Percentiles rank a stretch among this genome's conserved stretches.
Conservation (phyloP, 768 basidiomycete species). For the Phanerochaete sordida region DNA sequence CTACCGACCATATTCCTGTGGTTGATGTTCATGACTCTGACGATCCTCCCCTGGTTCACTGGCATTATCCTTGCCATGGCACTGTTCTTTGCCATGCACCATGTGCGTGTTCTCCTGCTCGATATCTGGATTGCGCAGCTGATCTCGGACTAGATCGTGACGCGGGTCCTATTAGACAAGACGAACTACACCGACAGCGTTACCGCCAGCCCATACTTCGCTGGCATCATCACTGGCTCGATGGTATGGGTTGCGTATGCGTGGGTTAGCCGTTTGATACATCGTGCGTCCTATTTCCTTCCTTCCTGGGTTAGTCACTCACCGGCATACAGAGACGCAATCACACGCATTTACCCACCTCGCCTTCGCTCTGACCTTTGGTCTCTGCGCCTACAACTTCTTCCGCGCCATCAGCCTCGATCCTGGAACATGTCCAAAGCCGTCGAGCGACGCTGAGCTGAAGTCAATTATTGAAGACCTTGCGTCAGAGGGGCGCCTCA, state of each 20-base stretch:
- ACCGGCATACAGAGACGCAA: constrained; percentile 55
- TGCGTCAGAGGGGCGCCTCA: constrained; percentile 81
- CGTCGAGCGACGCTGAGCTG: constrained; percentile 78
- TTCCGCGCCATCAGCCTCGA: constrained; percentile 87
- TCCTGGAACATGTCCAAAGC: constrained; percentile 82
- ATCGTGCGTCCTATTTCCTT: constrained; percentile 44
- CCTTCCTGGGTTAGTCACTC: not conserved
- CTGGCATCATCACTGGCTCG: constrained; percentile 82
- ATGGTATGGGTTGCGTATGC: constrained; percentile 84
- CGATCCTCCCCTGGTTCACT: constrained; percentile 86
- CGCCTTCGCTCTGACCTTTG: constrained; percentile 65
- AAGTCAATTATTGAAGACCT: constrained; percentile 90
- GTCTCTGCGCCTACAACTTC: constrained; percentile 84
- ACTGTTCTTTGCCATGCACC: constrained; percentile 91
- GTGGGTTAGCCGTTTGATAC: constrained; percentile 77
- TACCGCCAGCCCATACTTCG: constrained; percentile 87
- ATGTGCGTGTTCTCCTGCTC: constrained; percentile 47
- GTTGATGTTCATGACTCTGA: constrained; percentile 80
- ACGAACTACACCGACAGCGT: constrained; percentile 80
- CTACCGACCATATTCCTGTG: constrained; percentile 79
- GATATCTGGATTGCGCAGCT: constrained; percentile 10
- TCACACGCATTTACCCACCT: constrained; percentile 74
- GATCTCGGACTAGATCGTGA: constrained; percentile 56
- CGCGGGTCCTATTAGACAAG: constrained; percentile 81
- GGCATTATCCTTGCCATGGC: constrained; percentile 79